A percentile compares a stretch with the other conserved stretches of the same genome.
phyloP scores from a whole-genome alignment of 2,329 filamentous ascomycete genomes.

The Zasmidium citrigriseum region DNA sequence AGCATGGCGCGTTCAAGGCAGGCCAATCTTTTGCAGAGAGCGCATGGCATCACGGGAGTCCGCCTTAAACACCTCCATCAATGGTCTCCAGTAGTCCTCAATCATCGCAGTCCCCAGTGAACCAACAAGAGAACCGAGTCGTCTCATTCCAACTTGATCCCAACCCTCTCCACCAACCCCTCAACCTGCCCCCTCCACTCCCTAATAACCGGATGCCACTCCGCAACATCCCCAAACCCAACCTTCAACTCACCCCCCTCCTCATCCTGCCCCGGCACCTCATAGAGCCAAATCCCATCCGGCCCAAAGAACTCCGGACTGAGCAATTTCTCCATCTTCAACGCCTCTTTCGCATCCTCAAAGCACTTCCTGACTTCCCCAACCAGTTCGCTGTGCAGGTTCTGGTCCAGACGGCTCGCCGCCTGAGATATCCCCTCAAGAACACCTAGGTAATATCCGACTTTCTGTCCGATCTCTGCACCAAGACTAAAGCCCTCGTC shows the following conservation, averaged over 20 bases:
- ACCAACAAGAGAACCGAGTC: neutral
- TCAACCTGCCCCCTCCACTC: slow-evolving; percentile 56
- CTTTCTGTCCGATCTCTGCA: slow-evolving; percentile 72
- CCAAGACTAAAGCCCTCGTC: slow-evolving; percentile 88
- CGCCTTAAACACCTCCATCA: too few relatives aligned
- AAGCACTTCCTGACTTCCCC: slow-evolving; percentile 26
- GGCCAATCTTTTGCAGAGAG: too few relatives aligned
- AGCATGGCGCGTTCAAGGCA: too few relatives aligned
- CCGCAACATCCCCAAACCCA: slow-evolving; percentile 64
- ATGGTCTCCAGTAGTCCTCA: too few relatives aligned
- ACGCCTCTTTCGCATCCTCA: slow-evolving; percentile 40
- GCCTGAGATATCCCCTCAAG: slow-evolving; percentile 66
- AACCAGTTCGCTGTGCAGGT: slow-evolving; percentile 12
- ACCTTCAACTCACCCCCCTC: slow-evolving; percentile 37
- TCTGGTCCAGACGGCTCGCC: slow-evolving; percentile 26
- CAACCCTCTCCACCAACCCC: slow-evolving; percentile 12
- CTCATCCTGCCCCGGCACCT: slow-evolving; percentile 40
- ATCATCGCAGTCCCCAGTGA: too few relatives aligned
- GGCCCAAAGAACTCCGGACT: slow-evolving; percentile 64
- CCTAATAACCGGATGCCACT: slow-evolving; percentile 65
- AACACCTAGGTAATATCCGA: slow-evolving; percentile 74
- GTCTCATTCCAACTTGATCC: neutral
- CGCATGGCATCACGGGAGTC: too few relatives aligned
- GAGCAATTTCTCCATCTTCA: slow-evolving; percentile 62
- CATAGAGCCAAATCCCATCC: slow-evolving; percentile 72